These are phyloP conservation scores for Poa annua DNA, from an alignment of 176 grass and related monocot species.

Conservation along the genomic window DNA sequence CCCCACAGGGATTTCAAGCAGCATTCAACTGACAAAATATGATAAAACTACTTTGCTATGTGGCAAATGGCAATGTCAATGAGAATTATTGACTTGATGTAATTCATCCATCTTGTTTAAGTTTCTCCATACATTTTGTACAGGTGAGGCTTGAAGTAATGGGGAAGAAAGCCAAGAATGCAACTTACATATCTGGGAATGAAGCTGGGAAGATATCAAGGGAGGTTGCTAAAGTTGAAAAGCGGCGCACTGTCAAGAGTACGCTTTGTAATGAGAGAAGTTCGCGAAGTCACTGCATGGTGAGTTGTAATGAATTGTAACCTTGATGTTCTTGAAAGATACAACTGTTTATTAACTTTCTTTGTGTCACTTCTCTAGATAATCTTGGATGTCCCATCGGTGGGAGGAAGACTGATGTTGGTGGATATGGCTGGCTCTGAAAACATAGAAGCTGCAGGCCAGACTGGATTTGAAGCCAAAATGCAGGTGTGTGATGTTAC, in stretches of 20 bases:
- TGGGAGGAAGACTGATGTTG: slow-evolving; percentile 92
- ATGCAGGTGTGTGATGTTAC: slow-evolving; percentile 64
- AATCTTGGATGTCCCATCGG: slow-evolving; percentile 89
- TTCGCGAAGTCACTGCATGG: slow-evolving; percentile 88
- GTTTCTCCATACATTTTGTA: slow-evolving; percentile 36
- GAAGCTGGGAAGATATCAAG: slow-evolving; percentile 79
- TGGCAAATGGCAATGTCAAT: not conserved
- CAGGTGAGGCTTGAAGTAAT: slow-evolving; percentile 81
- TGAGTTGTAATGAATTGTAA: slow-evolving; percentile 39
- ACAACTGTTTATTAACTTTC: not conserved
- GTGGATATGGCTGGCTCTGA: slow-evolving; percentile 98
- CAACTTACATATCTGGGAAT: slow-evolving; percentile 79
- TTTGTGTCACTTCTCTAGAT: slow-evolving; percentile 49
- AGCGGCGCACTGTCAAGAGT: slow-evolving; percentile 76
- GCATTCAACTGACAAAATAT: slow-evolving; percentile 6
- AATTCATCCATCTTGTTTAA: slow-evolving; percentile 20
- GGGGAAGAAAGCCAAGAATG: slow-evolving; percentile 93
- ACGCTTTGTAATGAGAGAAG: slow-evolving; percentile 93
- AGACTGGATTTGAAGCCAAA: slow-evolving; percentile 91
- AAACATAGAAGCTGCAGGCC: slow-evolving; percentile 93
- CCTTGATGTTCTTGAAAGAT: not conserved
- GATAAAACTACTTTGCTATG: not conserved
- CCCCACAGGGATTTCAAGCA: not conserved
- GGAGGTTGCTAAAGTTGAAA: slow-evolving; percentile 94
- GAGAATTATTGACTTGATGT: not conserved